phyloP scores from a whole-genome alignment of 176 grass and related monocot species.

The Phoenix dactylifera region DNA sequence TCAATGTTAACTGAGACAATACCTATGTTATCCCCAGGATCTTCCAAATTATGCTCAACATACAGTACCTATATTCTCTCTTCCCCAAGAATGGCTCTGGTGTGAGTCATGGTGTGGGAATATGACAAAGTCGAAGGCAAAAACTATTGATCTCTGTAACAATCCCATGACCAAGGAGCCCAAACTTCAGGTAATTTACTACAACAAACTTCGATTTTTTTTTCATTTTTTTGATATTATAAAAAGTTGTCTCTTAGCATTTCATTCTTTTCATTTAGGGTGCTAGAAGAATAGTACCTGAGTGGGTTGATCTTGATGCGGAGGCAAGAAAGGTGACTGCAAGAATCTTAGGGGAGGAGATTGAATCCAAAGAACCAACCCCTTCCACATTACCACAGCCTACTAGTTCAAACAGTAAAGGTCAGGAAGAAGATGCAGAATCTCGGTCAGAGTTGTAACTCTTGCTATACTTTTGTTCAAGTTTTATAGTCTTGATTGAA shows the following conservation, averaged over 20 bases:
- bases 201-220: conserved; percentile 3
- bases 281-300: conserved; percentile 87
- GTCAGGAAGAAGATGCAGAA: conserved; percentile 16
- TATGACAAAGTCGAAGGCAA: conserved; percentile 82
- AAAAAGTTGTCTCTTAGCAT: no score
- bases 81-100: conserved; percentile 99
- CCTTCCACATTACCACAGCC: not conserved
- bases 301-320: conserved; percentile 78
- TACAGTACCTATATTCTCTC: conserved; percentile 96
- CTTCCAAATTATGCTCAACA: conserved; percentile 98
- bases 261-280: conserved; percentile 33
- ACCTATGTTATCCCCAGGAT: conserved; percentile 47
- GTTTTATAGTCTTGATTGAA: not conserved
- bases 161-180: conserved; percentile 99
- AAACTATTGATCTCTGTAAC: conserved; percentile 97
- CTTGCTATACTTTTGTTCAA: not conserved
- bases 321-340: conserved; percentile 66
- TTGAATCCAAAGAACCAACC: not conserved
- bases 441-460: conserved; percentile 57
- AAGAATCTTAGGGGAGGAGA: conserved; percentile 54
- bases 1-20: no score
- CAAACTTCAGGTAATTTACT: conserved; percentile 74
- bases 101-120: conserved; percentile 99
- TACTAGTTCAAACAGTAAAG: conserved; percentile 9
- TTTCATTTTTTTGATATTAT: not conserved